Conservation (phyloP, 805 yeast genomes). For the Kluyveromyces wickerhamii region DNA sequence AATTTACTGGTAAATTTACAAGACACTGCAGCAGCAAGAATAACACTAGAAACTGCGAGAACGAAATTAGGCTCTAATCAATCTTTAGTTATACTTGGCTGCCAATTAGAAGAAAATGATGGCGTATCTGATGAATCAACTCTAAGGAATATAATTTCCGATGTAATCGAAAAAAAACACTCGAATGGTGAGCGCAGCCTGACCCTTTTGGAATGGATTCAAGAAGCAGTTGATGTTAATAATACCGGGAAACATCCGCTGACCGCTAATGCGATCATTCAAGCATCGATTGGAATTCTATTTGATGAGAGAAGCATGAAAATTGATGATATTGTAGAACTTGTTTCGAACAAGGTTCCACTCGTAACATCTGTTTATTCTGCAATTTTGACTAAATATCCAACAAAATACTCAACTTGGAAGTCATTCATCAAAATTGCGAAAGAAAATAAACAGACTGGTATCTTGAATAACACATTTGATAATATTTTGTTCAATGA, state of each 20-base stretch:
- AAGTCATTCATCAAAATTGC: slow-evolving; percentile 34
- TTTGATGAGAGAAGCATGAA: background rate
- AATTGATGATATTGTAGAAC: background rate
- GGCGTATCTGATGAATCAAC: slow-evolving; percentile 37
- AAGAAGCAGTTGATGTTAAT: slow-evolving; percentile 49
- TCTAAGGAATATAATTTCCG: slow-evolving; percentile 18
- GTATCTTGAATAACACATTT: slow-evolving; percentile 38
- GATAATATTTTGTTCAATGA: slow-evolving; percentile 40
- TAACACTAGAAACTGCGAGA: slow-evolving; percentile 52
- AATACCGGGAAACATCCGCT: slow-evolving; percentile 26
- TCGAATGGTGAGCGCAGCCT: slow-evolving; percentile 34
- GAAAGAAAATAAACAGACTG: slow-evolving; percentile 21
- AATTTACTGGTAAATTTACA: slow-evolving; percentile 41
- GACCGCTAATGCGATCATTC: slow-evolving; percentile 49
- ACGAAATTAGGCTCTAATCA: slow-evolving; percentile 40
- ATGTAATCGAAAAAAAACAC: slow-evolving; percentile 42
- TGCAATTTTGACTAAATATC: slow-evolving; percentile 25
- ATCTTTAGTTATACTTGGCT: slow-evolving; percentile 63
- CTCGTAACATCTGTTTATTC: background rate
- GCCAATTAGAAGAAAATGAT: slow-evolving; percentile 52
- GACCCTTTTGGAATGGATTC: slow-evolving; percentile 43
- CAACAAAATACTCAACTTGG: slow-evolving; percentile 45
- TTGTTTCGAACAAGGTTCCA: background rate
- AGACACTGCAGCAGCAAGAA: slow-evolving; percentile 41
- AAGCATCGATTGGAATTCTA: slow-evolving; percentile 27